Evolutionary conservation across 192 early-diverging fungal genomes (phyloP).

Genomic region (Umbelopsis sp.): DNA sequence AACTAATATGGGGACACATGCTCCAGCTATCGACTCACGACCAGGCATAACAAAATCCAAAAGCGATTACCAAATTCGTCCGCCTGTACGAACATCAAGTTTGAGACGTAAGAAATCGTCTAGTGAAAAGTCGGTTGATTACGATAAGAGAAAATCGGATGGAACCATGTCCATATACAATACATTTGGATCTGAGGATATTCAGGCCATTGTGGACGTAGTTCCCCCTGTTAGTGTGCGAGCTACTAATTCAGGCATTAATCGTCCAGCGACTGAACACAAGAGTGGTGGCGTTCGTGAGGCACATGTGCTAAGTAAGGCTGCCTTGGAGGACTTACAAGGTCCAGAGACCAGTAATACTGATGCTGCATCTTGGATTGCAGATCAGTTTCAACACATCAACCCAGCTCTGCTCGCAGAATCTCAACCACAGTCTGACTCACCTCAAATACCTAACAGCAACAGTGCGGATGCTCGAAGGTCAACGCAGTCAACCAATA

Average conservation of each 20-base stretch:
- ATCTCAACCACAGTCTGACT: not conserved
- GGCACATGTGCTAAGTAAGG: conserved; percentile 13
- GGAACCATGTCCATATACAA: conserved; percentile 17
- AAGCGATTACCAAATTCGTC: conserved; percentile 2
- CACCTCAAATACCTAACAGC: not conserved
- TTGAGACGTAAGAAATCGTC: not conserved
- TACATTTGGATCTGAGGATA: conserved; percentile 6
- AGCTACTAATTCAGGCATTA: not conserved
- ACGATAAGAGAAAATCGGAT: conserved; percentile 11
- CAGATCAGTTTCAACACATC: not conserved
- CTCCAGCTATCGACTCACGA: not conserved
- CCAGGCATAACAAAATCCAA: not conserved
- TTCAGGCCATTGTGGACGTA: conserved; percentile 12
- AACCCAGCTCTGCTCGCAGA: not conserved
- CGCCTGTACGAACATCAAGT: conserved; percentile 4
- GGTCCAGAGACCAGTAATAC: not conserved
- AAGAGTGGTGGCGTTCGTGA: conserved; percentile 20
- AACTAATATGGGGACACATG: no score
- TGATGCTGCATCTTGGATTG: not conserved
- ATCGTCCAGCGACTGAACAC: not conserved
- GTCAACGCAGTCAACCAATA: not conserved
- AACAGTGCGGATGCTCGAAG: not conserved
- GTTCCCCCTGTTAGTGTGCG: not conserved
- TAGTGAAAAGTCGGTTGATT: not conserved
- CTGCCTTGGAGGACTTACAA: conserved; percentile 15